phyloP scores from a whole-genome alignment of 805 yeast species.

The Kazachstania africana region DNA sequence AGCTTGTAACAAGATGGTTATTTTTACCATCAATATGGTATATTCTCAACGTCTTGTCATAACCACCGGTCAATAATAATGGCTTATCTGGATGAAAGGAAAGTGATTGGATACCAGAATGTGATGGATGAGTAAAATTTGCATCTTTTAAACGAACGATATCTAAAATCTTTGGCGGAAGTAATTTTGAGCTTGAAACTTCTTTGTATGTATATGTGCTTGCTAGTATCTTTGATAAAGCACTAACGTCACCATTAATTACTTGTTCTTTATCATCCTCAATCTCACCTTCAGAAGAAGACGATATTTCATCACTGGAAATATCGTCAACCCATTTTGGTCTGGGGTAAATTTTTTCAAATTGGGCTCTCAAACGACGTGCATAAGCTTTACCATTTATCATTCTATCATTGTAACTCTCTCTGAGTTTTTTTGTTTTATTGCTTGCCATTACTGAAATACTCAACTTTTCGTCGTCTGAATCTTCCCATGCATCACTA shows the following conservation, averaged over 20 bases:
- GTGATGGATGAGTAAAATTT: constrained; percentile 54
- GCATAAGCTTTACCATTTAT: constrained; percentile 53
- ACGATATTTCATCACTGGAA: constrained; percentile 21
- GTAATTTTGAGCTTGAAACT: constrained; percentile 35
- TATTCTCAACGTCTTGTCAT: constrained; percentile 75
- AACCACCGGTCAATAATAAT: constrained; percentile 79
- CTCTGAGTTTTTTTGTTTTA: constrained; percentile 60
- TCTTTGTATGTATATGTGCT: constrained; percentile 31
- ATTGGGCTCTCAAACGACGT: constrained; percentile 59
- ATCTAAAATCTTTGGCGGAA: constrained; percentile 61
- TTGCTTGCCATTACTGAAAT: constrained; percentile 51
- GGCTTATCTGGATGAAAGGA: constrained; percentile 75
- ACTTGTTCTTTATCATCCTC: constrained; percentile 21
- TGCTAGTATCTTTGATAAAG: constrained; percentile 29
- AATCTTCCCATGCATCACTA: constrained; percentile 71
- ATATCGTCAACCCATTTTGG: constrained; percentile 65
- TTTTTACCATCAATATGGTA: constrained; percentile 83
- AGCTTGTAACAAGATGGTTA: constrained; percentile 71
- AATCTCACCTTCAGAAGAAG: constrained; percentile 10
- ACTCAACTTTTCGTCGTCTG: constrained; percentile 71
- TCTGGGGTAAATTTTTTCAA: constrained; percentile 59
- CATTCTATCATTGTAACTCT: constrained; percentile 38
- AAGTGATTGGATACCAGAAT: constrained; percentile 73
- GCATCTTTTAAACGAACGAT: constrained; percentile 83
- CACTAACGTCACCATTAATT: constrained; percentile 31